A percentile compares a stretch with the other conserved stretches of the same genome.
Conservation (phyloP, 257 asterid species). For the Anisodus tanguticus region DNA sequence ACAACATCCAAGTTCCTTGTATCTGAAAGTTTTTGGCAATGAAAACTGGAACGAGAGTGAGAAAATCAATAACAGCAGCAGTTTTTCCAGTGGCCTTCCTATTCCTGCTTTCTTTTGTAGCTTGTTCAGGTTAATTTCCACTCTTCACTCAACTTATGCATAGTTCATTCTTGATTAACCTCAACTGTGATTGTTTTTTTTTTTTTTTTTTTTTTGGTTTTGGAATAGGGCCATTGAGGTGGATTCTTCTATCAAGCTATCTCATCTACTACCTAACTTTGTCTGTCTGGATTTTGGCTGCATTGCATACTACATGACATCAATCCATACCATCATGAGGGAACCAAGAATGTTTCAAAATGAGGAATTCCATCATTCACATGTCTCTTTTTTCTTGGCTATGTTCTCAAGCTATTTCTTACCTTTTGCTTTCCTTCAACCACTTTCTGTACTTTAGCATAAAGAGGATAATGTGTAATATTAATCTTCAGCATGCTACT, state of each 20-base stretch:
- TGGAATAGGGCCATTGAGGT: slow-evolving; percentile 27
- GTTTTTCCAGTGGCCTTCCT: slow-evolving; percentile 17
- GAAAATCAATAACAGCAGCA: neutral
- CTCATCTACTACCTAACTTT: slow-evolving; percentile 31
- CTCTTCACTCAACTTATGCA: neutral
- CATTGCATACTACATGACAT: slow-evolving; percentile 28
- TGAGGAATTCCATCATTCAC: neutral
- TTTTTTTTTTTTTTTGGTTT: too few species aligned
- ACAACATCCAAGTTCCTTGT: neutral
- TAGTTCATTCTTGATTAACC: neutral
- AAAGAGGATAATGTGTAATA: neutral
- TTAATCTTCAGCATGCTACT: neutral
- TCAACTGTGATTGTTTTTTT: neutral
- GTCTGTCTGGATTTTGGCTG: slow-evolving; percentile 32
- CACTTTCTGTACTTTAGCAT: neutral
- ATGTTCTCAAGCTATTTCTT: neutral
- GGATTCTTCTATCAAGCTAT: slow-evolving; percentile 39
- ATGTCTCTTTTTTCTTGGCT: neutral
- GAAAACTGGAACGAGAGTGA: slow-evolving; percentile 4
- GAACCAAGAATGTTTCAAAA: neutral
- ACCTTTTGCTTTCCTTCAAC: neutral
- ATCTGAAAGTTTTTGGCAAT: neutral
- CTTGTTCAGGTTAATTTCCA: slow-evolving; percentile 29
- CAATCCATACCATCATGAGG: neutral
- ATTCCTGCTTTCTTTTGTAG: slow-evolving; percentile 29